Evolutionary conservation across 768 basidiomycete species (phyloP).

Genomic region (Termitomyces sp.): DNA sequence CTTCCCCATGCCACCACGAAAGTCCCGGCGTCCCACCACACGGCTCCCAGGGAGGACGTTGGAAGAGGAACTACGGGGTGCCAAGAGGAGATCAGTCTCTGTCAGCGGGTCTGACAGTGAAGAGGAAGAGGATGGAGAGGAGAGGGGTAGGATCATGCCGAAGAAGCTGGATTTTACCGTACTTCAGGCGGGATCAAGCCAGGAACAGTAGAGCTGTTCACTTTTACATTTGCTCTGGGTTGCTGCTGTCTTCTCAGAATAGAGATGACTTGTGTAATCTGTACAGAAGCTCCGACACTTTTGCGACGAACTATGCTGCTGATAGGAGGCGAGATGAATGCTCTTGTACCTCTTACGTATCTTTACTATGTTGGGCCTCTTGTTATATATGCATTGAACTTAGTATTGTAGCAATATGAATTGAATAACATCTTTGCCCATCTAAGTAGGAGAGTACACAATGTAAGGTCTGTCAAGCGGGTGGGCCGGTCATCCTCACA

Average conservation of each 20-base stretch:
- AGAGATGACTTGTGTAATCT: not conserved
- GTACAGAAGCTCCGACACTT: not conserved
- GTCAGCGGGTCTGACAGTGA: slow-evolving; percentile 20
- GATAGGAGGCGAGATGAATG: not conserved
- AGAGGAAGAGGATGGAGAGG: slow-evolving; percentile 15
- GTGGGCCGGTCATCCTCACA: too few species aligned
- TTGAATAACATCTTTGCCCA: not conserved
- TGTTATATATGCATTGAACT: not conserved
- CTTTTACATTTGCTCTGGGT: not conserved
- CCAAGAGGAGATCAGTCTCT: slow-evolving; percentile 14
- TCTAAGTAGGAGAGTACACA: too few species aligned
- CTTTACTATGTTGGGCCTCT: not conserved
- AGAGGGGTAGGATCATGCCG: slow-evolving; percentile 15
- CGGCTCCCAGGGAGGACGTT: not conserved
- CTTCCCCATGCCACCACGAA: slow-evolving; percentile 37
- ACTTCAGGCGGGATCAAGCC: slow-evolving; percentile 9
- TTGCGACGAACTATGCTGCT: not conserved
- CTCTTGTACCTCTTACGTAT: not conserved
- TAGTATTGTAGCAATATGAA: slow-evolving; percentile 1
- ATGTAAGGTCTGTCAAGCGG: too few species aligned
- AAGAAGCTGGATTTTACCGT: slow-evolving; percentile 26
- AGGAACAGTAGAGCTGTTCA: not conserved
- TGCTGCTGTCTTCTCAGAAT: not conserved
- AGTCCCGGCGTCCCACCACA: slow-evolving; percentile 12
- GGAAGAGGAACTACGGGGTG: slow-evolving; percentile 11